These are phyloP conservation scores for Solanum chacoense DNA, from an alignment of 305 asterid genomes.

Conservation along the genomic window DNA sequence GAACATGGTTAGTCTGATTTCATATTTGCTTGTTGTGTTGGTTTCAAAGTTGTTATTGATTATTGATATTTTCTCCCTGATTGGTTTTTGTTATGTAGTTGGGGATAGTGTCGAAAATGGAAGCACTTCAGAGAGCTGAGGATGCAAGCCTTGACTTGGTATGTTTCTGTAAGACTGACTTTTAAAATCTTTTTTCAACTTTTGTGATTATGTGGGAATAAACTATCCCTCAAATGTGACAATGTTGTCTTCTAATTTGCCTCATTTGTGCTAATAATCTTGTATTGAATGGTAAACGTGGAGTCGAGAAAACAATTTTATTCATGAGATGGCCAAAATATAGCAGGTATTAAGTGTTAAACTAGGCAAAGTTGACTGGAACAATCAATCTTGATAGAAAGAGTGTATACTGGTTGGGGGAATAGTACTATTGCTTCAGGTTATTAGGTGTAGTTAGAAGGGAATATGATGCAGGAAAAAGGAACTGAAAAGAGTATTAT, in stretches of 20 bases:
- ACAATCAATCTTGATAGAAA: background rate
- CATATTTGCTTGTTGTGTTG: constrained; percentile 3
- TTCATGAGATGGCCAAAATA: background rate
- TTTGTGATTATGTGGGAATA: background rate
- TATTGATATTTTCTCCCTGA: background rate
- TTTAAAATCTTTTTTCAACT: background rate
- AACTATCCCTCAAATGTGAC: background rate
- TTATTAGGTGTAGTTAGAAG: background rate
- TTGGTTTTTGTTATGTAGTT: constrained; percentile 42
- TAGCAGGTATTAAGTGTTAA: background rate
- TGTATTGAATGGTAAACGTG: background rate
- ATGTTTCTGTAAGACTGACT: constrained; percentile 10
- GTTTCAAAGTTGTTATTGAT: background rate
- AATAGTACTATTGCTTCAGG: background rate
- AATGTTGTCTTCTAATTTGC: background rate
- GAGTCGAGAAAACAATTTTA: background rate
- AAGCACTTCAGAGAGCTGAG: constrained; percentile 88
- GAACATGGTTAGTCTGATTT: constrained; percentile 64
- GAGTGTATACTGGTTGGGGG: background rate
- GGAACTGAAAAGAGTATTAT: background rate
- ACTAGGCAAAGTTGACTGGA: background rate
- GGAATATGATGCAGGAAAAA: background rate
- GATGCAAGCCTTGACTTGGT: constrained; percentile 92
- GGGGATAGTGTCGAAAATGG: constrained; percentile 61
- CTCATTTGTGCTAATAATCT: background rate